Base-by-base conservation (phyloP, 1,284 basidiomycete genomes). In the Afroboletus lepidellus region DNA sequence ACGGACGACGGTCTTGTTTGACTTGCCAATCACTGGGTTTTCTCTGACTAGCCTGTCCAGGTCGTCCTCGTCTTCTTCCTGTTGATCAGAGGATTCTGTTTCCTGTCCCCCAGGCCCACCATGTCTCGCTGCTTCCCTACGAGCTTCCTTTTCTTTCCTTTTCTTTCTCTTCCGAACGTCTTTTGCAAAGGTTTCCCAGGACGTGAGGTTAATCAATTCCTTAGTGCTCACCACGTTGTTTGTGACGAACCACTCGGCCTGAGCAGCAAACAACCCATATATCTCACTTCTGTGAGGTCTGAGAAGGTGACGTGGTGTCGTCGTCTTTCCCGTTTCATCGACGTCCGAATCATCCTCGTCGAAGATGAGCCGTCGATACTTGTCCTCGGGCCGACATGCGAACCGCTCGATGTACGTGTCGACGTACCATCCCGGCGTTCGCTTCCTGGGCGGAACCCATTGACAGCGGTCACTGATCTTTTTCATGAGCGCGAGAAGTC, bases 401-500 rank as follows among this genome's bases (percentile, higher is more conserved):
- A 63, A 61, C 29, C 65, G 58, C 12, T 55, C 57, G 2, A 76
- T 57, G 42, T 75, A 74, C 12, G 58, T 57, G 0, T 69, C 54
- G n/a, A 77, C 68, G 52, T 80, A 73, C 76, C 78, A 84, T 15
- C 72, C 65, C 11, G 81, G 74, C 0, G 76, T 78, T 24, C 79
- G 74, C 13, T 69, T 57, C 34, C 68, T 59, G 2, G 70, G 3
- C 0, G 69, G 67, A 13, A 69, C 69, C 5, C 59, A 54, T 13
- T 30, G 46, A 27, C 76, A 72, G 1, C 55, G 65, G 15, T 64
- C 47, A 41, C 72, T 58, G 13, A 83, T 54, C 61, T 76, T 54
- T 47, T 69, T 56, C 69, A 74, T 69, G 71, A 73, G 65, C 56
- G 72, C 51, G 59, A 71, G 15, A 57, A 74, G 58, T 59, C 72